Base-by-base conservation (phyloP, 2,329 filamentous ascomycete genomes). In the Elsinoe arachidis region DNA sequence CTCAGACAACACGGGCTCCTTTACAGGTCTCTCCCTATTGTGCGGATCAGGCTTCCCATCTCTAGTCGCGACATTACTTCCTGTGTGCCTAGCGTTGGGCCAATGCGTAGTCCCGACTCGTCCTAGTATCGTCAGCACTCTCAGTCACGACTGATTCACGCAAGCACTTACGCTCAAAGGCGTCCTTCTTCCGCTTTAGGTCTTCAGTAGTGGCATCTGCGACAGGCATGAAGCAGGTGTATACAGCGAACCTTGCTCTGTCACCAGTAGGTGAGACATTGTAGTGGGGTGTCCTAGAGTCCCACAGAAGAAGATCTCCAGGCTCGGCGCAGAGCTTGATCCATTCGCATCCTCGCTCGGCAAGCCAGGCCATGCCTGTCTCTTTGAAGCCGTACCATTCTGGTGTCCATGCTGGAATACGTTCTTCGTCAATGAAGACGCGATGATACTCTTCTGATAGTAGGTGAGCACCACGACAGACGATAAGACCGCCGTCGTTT, bases 1-100 rank as follows among this genome's bases (percentile, higher is more conserved):
- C 63, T 75, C 73, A 56, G 63, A 65, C 15, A 77, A 60, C 34
- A 65, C 57, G 0, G 70, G 67, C 44, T 73, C 69, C 39, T 72
- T 67, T 1, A 72, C 61, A 1, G 74, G 73, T 58, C 64, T 63
- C 17, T 64, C 62, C 17, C 70, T 66, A 17, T 72, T 70, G 55
- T 70, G 62, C 9, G 64, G 62, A 43, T 67, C 64, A 4, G 63
- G 61, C 52, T 62, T 55, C 11, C 64, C 67, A 53, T 67, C 59
- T 37, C 65, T 60, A 55, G 64, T 64, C n/a, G 55, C 46, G 15
- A 51, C 23, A 34, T 34, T 34, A 11, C 26, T 30, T 12, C 44
- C 44, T 11, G 44, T 34, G 23, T 49, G 44, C 44, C 44, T 49
- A 7, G 44, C 44, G 5, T 49, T 49, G 12, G 23, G 44, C 44